Base-by-base conservation (phyloP, 2,329 filamentous ascomycete genomes). In the Aspergillus aculeatus region DNA sequence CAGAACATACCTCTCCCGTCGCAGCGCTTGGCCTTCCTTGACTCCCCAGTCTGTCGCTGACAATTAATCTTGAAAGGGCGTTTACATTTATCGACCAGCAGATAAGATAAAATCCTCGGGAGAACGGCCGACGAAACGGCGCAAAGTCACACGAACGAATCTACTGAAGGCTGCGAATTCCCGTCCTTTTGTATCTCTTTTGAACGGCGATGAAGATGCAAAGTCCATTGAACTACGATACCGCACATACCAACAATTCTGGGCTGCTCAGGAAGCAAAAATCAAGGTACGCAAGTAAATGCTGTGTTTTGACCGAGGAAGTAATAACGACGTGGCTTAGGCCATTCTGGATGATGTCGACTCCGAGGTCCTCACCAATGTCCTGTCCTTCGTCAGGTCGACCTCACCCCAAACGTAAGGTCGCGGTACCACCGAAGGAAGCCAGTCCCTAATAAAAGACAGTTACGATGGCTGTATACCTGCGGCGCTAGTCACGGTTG, bases 71-170 rank as follows among this genome's bases (percentile, higher is more conserved):
- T 51, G 38, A 19, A 69, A 89, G 86, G 82, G 82, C 50, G 84
- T 85, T 58, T 89, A 86, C 71, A 76, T 89, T 64, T 89, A 88
- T 72, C 80, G 82, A 60, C 82, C 86, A 59, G 74, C 80, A 49
- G 69, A 71, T 75, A 78, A 59, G 72, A 76, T 61, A 54, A 75
- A 71, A 61, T 16, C 62, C 47, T 60, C 66, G 49, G 66, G 62
- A 29, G 73, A 77, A 52, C 80, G 83, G 44, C 82, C 85, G 29
- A 69, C 81, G 38, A 89, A 90, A 71, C 80, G 83, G 59, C 81
- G 86, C 57, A 86, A 82, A 69, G 76, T 85, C 7, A 79, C 79
- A 0, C 81, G 78, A 56, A 77, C 63, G 6, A 57, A 54, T 4
- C 44, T 61, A 51, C 50, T 59, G 5, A 38, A 62, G 9, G 57